These are phyloP conservation scores for Echria macrotheca DNA, from an alignment of 495 filamentous ascomycete species.

Conservation along the genomic window DNA sequence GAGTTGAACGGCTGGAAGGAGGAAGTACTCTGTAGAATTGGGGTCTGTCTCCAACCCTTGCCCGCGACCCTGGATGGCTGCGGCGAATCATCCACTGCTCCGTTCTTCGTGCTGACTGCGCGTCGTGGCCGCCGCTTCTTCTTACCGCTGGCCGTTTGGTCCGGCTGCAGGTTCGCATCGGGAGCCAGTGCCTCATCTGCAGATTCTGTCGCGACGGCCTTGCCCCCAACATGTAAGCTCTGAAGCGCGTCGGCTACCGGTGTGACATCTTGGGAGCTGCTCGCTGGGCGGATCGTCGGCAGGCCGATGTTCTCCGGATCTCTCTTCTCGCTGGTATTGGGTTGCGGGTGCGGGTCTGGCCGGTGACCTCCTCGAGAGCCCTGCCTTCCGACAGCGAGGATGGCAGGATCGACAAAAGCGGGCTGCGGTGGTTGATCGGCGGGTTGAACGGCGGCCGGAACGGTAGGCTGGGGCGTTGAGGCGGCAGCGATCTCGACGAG, in stretches of 20 bases:
- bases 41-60: slow-evolving; percentile 80
- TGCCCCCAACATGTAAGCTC: too few species aligned
- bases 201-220: slow-evolving; percentile 9
- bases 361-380: slow-evolving; percentile 24
- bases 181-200: slow-evolving; percentile 23
- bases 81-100: slow-evolving; percentile 23
- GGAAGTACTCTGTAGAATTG: slow-evolving; percentile 59
- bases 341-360: slow-evolving; percentile 19
- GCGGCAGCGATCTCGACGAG: slow-evolving; percentile 25
- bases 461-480: not conserved
- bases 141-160: slow-evolving; percentile 13
- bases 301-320: too few species aligned
- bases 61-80: slow-evolving; percentile 21
- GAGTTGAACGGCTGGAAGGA: slow-evolving; percentile 53
- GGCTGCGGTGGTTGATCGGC: slow-evolving; percentile 11
- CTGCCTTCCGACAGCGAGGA: slow-evolving; percentile 43
- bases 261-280: too few species aligned
- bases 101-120: slow-evolving; percentile 9
- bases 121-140: slow-evolving; percentile 24
- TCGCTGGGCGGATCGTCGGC: too few species aligned
- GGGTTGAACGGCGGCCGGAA: not conserved
- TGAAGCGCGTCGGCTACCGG: too few species aligned
- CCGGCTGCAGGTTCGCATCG: slow-evolving; percentile 16
- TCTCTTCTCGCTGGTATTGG: slow-evolving; percentile 34
- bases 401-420: slow-evolving; percentile 50